Evolutionary conservation across 2,329 filamentous ascomycete genomes (phyloP).

Genomic region (Curvularia sp.): DNA sequence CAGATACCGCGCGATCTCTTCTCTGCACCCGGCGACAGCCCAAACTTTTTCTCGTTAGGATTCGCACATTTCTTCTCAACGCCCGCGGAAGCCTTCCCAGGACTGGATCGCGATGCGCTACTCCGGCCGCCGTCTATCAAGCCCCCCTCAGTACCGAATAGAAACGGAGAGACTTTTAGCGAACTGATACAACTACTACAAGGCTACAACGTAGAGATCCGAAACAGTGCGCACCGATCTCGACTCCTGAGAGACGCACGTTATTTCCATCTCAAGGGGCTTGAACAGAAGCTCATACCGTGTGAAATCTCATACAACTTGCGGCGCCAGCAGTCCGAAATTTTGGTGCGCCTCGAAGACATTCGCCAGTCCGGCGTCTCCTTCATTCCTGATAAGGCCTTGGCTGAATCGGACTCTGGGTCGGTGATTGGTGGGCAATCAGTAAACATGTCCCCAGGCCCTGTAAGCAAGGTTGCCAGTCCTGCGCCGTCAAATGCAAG

Average conservation of each 20-base stretch:
- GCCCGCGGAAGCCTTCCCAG: constrained; percentile 82
- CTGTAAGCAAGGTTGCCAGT: constrained; percentile 27
- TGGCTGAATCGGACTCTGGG: constrained; percentile 27
- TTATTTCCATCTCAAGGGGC: constrained; percentile 90
- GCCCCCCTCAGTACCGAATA: constrained; percentile 80
- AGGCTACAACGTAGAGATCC: constrained; percentile 82
- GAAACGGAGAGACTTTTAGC: constrained; percentile 82
- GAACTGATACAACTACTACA: constrained; percentile 82
- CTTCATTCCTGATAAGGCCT: constrained; percentile 61
- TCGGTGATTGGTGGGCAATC: constrained; percentile 28
- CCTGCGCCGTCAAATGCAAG: constrained; percentile 28
- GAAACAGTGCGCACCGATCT: constrained; percentile 76
- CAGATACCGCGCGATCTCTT: constrained; percentile 90
- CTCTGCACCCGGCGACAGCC: constrained; percentile 82
- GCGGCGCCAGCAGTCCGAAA: constrained; percentile 72
- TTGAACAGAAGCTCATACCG: constrained; percentile 86
- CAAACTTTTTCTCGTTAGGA: constrained; percentile 93
- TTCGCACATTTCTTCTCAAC: constrained; percentile 87
- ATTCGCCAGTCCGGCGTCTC: constrained; percentile 86
- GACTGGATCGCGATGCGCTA: constrained; percentile 77
- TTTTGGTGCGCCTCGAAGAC: constrained; percentile 80
- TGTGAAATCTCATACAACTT: constrained; percentile 80
- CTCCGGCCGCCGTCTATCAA: constrained; percentile 86
- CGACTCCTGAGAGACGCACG: constrained; percentile 83
- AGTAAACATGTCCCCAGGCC: constrained; percentile 35